A percentile compares a stretch with the other conserved stretches of the same genome.
phyloP scores from a whole-genome alignment of 352 stramenopile species.

The Phytophthora syringae region DNA sequence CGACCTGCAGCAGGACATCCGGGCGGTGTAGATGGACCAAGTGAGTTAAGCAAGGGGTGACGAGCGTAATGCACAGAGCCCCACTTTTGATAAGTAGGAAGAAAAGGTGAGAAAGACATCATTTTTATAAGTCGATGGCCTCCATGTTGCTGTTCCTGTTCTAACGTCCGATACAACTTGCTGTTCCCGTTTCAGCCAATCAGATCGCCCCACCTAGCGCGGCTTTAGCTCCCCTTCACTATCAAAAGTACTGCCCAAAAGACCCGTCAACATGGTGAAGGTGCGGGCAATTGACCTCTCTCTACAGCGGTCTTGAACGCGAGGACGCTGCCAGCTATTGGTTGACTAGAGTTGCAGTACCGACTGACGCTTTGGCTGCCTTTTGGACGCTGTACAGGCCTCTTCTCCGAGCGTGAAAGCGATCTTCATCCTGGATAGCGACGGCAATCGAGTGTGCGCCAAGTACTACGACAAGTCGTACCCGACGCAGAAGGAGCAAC shows the following conservation, averaged over 20 bases:
- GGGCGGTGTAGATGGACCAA: constrained; percentile 37
- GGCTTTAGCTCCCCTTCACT: constrained; percentile 13
- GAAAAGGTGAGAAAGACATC: constrained; percentile 14
- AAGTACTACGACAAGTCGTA: constrained; percentile 94
- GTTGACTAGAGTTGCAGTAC: neutral
- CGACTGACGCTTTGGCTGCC: constrained; percentile 8
- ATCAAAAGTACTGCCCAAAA: constrained; percentile 19
- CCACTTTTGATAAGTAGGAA: constrained; percentile 37
- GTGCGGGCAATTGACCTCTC: constrained; percentile 32
- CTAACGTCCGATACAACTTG: neutral
- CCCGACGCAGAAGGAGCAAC: constrained; percentile 84
- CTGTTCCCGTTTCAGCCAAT: constrained; percentile 57
- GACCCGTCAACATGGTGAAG: constrained; percentile 59
- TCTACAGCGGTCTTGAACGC: neutral
- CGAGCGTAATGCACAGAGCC: neutral
- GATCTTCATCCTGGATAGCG: constrained; percentile 89
- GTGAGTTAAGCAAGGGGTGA: constrained; percentile 28
- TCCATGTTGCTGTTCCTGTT: neutral
- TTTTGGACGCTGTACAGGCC: constrained; percentile 40
- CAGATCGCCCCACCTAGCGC: constrained; percentile 50
- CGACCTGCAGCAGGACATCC: constrained; percentile 52
- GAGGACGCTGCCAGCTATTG: neutral
- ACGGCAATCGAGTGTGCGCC: constrained; percentile 89
- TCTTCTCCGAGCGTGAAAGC: constrained; percentile 84
- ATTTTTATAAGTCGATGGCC: constrained; percentile 31